Conservation (phyloP, 1,284 basidiomycete genomes). For the Fistulinella cinereoalba region DNA sequence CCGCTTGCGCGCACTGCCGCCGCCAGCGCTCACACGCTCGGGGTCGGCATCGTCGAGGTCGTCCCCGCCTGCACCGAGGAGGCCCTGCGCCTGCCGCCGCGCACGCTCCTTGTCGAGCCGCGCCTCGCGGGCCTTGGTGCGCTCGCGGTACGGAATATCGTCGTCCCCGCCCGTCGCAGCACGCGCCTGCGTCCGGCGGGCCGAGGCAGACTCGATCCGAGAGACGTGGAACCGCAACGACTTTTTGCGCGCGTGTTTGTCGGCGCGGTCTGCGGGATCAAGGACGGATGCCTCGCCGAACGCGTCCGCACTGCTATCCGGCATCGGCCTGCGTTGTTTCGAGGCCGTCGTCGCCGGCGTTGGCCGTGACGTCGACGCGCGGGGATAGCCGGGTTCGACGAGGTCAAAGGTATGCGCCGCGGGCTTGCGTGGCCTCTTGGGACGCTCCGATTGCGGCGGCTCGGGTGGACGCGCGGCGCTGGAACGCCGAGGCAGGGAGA, state of each 20-base stretch:
- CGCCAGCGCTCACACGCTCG: slow-evolving; percentile 11
- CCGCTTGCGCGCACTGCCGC: slow-evolving; percentile 36
- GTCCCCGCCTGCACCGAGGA: slow-evolving; percentile 49
- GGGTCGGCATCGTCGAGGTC: slow-evolving; percentile 65
- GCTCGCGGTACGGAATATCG: slow-evolving; percentile 79
- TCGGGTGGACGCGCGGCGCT: too few species aligned
- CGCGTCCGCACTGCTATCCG: too few species aligned
- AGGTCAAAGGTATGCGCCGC: too few species aligned
- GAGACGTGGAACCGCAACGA: slow-evolving; percentile 86
- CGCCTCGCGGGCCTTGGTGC: slow-evolving; percentile 57
- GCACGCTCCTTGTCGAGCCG: slow-evolving; percentile 50
- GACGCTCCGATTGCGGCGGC: slow-evolving; percentile 8
- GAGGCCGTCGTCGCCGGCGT: too few species aligned
- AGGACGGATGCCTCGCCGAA: slow-evolving; percentile 78
- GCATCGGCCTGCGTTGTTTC: too few species aligned
- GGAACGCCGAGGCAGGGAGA: too few species aligned
- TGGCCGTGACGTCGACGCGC: too few species aligned
- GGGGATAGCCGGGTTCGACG: slow-evolving; percentile 63
- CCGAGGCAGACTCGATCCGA: slow-evolving; percentile 72
- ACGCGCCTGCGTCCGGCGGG: slow-evolving; percentile 69
- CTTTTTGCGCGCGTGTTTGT: slow-evolving; percentile 78
- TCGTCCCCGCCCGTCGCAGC: slow-evolving; percentile 77
- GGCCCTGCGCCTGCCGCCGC: slow-evolving; percentile 41
- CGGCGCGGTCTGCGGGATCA: slow-evolving; percentile 67
- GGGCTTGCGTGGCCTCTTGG: too few species aligned